These are phyloP conservation scores for Cystobasidium pallidum DNA, from an alignment of 1,284 basidiomycete species.

Conservation along the genomic window DNA sequence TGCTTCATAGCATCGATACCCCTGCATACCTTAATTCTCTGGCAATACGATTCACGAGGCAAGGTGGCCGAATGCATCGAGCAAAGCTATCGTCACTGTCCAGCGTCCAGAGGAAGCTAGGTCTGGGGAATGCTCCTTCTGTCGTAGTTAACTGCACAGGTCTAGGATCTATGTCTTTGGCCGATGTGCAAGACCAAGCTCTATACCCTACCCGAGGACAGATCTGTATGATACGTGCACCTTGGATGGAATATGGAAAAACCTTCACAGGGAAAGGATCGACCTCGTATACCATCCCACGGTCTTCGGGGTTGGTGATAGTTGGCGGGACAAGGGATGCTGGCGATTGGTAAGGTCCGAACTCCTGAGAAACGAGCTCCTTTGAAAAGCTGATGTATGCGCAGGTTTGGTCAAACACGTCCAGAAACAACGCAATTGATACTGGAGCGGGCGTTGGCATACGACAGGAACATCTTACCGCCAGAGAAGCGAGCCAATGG, in stretches of 20 bases:
- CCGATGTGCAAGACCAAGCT: conserved; percentile 61
- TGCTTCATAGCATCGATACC: conserved; percentile 69
- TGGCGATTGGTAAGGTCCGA: conserved; percentile 65
- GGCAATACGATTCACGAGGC: conserved; percentile 64
- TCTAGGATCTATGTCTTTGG: conserved; percentile 54
- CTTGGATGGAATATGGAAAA: conserved; percentile 66
- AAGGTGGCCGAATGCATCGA: conserved; percentile 66
- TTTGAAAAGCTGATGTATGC: neutral
- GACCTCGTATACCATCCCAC: conserved; percentile 72
- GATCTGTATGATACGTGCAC: conserved; percentile 61
- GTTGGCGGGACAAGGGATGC: conserved; percentile 67
- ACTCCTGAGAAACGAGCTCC: neutral
- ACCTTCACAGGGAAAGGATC: conserved; percentile 61
- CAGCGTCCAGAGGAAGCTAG: conserved; percentile 6
- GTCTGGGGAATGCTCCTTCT: neutral
- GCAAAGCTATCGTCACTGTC: conserved; percentile 50
- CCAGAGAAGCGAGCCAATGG: conserved; percentile 55
- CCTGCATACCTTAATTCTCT: conserved; percentile 71
- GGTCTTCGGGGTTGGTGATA: conserved; percentile 61
- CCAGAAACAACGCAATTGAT: conserved; percentile 30
- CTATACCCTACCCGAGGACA: conserved; percentile 65
- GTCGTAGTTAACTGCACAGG: conserved; percentile 50
- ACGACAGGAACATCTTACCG: conserved; percentile 63
- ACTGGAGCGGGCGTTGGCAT: conserved; percentile 30
- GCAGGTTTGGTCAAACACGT: conserved; percentile 15